Evolutionary conservation across 805 yeast genomes (phyloP).

Genomic region (Starmerella bombicola): DNA sequence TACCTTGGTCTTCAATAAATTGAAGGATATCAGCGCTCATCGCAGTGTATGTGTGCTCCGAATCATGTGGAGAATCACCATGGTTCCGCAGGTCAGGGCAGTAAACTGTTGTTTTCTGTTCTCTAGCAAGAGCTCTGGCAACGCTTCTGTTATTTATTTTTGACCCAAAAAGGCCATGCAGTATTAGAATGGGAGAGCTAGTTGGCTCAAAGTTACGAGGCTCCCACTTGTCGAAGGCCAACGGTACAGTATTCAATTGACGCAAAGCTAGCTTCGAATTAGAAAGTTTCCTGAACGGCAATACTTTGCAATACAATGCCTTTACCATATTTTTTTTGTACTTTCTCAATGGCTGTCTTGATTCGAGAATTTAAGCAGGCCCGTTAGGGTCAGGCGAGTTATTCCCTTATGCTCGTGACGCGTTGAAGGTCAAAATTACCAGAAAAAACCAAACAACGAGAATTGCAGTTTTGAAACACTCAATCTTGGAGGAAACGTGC

Average conservation of each 20-base stretch:
- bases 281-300: no score
- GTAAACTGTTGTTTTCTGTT: constrained; percentile 28
- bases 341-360: no score
- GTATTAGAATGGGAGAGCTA: constrained; percentile 48
- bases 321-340: no score
- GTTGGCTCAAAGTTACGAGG: constrained; percentile 12
- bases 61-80: constrained; percentile 77
- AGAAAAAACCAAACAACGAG: no score
- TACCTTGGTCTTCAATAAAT: constrained; percentile 42
- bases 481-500: no score
- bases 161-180: constrained; percentile 86
- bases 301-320: no score
- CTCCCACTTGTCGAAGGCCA: constrained; percentile 23
- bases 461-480: no score
- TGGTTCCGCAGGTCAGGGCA: constrained; percentile 69
- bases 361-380: no score
- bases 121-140: constrained; percentile 38
- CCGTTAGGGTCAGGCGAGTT: no score
- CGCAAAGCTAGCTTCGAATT: no score
- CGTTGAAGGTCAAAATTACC: no score
- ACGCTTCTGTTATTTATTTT: constrained; percentile 69
- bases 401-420: no score
- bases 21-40: constrained; percentile 75
- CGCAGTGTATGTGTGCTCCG: constrained; percentile 62
- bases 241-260: constrained; percentile 15